Conservation (phyloP, 2,329 filamentous ascomycete genomes). For the Teratosphaeria viscida region DNA sequence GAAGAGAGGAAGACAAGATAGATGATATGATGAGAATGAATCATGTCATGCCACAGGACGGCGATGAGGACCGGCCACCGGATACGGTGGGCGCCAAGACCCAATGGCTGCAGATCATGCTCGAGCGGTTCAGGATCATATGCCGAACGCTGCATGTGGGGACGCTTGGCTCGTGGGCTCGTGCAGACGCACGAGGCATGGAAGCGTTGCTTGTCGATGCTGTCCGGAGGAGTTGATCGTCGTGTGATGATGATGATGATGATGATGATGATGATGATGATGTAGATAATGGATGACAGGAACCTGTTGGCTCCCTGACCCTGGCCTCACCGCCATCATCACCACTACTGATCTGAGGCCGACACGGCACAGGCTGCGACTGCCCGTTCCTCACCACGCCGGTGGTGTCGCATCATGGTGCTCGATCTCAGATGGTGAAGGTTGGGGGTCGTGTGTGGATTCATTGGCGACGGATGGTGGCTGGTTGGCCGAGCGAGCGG, state of each 20-base stretch:
- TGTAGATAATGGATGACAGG: background rate
- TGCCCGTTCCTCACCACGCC: background rate
- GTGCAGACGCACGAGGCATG: background rate
- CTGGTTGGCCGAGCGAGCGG: background rate
- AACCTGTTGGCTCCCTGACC: background rate
- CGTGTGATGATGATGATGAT: no score
- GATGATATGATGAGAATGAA: background rate
- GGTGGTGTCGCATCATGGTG: background rate
- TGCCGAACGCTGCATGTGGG: background rate
- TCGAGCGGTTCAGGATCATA: background rate
- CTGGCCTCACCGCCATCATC: background rate
- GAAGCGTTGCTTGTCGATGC: background rate
- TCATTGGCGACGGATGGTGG: background rate
- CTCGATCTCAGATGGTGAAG: background rate
- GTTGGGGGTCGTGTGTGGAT: background rate
- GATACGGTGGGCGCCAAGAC: background rate
- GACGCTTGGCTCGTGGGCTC: background rate
- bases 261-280: no score
- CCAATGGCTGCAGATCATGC: background rate
- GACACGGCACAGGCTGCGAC: background rate
- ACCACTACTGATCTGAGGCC: no score
- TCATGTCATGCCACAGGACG: background rate
- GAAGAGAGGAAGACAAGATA: background rate
- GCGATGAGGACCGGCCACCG: background rate
- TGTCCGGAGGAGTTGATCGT: background rate